These are phyloP conservation scores for Trichoderma asperellum DNA, from an alignment of 2,329 filamentous ascomycete species.

Conservation along the genomic window DNA sequence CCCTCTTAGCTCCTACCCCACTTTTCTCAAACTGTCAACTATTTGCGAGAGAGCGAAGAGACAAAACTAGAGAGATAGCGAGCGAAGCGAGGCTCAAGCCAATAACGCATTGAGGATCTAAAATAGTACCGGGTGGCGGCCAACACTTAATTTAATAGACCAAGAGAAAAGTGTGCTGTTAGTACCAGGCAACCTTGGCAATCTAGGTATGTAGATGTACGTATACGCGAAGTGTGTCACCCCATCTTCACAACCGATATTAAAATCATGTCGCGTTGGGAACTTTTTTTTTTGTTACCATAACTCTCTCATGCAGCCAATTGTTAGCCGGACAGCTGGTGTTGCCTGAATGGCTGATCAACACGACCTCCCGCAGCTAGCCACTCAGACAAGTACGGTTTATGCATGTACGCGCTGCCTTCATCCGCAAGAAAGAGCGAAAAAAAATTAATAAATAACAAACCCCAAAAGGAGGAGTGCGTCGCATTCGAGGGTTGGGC, in stretches of 20 bases:
- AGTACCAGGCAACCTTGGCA: not conserved
- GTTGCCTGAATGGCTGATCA: slow-evolving; percentile 26
- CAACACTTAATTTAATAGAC: not conserved
- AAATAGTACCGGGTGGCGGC: not conserved
- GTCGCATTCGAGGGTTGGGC: not conserved
- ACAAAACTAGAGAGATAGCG: not conserved
- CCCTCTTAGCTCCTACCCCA: not conserved
- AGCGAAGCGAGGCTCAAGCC: not conserved
- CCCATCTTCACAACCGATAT: slow-evolving; percentile 9
- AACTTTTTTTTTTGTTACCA: not conserved
- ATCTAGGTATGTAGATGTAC: not conserved
- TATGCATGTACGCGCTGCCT: not conserved
- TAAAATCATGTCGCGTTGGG: not conserved
- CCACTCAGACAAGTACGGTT: not conserved
- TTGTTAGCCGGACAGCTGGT: slow-evolving; percentile 13
- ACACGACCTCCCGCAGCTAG: not conserved
- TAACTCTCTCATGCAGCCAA: slow-evolving; percentile 3
- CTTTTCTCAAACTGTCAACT: not conserved
- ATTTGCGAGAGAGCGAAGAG: slow-evolving; percentile 1
- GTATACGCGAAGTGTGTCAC: not conserved
- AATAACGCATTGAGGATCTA: not conserved
- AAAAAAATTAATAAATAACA: not conserved
- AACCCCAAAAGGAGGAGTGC: not conserved
- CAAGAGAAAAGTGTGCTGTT: not conserved
- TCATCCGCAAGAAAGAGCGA: not conserved